These are phyloP conservation scores for Anisodus acutangulus DNA, from an alignment of 257 asterid genomes.

Conservation along the genomic window DNA sequence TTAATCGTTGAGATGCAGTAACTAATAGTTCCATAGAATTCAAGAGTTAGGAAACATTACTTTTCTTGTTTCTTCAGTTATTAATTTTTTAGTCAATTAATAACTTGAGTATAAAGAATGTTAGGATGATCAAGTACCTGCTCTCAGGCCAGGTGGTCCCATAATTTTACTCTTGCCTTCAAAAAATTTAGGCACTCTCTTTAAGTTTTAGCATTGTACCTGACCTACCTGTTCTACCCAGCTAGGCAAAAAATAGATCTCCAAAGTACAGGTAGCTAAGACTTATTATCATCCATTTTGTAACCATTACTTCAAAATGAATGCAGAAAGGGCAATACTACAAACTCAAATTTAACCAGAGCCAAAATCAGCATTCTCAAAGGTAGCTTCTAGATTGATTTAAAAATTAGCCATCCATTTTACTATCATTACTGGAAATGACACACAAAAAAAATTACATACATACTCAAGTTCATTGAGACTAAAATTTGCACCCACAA, in stretches of 20 bases:
- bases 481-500: neutral
- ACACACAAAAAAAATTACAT: no score
- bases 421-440: neutral
- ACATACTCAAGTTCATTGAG: neutral
- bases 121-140: neutral
- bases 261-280: neutral
- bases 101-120: neutral
- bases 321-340: neutral
- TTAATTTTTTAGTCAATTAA: neutral
- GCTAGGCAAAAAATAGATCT: neutral
- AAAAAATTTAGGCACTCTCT: constrained; percentile 11
- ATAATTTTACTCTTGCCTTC: neutral
- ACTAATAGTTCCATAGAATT: neutral
- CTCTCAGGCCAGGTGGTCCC: neutral
- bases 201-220: constrained; percentile 9
- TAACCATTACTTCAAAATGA: neutral
- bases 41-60: neutral
- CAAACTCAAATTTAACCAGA: neutral
- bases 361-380: neutral
- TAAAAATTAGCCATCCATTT: neutral
- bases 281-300: neutral
- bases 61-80: constrained; percentile 17
- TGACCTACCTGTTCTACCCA: neutral
- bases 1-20: neutral
- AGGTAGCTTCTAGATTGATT: neutral